Conservation (phyloP, 768 basidiomycete species). For the Sarcodon sp. region DNA sequence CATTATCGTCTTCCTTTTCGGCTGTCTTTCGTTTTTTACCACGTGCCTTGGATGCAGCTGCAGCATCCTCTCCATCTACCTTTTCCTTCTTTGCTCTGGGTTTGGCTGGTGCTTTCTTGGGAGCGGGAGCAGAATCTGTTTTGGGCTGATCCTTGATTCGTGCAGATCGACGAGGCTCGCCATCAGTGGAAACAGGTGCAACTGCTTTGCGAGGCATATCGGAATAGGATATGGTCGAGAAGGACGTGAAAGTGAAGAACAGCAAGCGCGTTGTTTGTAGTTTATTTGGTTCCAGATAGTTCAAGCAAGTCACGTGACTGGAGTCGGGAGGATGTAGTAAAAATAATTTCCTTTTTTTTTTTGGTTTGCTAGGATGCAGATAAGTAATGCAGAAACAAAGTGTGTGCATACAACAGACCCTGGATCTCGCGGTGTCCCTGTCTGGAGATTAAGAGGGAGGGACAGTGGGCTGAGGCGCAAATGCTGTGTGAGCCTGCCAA, state of each 20-base stretch:
- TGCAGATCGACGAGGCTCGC: slow-evolving; percentile 56
- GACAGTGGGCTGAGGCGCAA: too few relatives aligned
- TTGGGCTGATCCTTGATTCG: slow-evolving; percentile 68
- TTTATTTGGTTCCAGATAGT: too few relatives aligned
- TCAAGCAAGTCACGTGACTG: too few relatives aligned
- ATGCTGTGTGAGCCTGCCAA: too few relatives aligned
- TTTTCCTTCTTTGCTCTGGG: slow-evolving; percentile 38
- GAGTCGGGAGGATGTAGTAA: too few relatives aligned
- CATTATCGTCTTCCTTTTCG: slow-evolving; percentile 26
- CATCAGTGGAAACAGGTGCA: slow-evolving; percentile 24
- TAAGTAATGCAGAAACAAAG: too few relatives aligned
- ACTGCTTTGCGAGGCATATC: slow-evolving; percentile 7
- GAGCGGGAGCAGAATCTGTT: slow-evolving; percentile 21
- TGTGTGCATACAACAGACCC: too few relatives aligned
- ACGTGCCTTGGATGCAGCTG: slow-evolving; percentile 28
- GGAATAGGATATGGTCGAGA: background rate
- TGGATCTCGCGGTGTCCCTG: too few relatives aligned
- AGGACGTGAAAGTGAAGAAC: background rate
- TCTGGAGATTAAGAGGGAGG: too few relatives aligned
- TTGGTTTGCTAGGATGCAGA: too few relatives aligned
- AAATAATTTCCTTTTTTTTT: too few relatives aligned
- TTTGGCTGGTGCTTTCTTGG: slow-evolving; percentile 53
- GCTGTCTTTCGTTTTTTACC: slow-evolving; percentile 43
- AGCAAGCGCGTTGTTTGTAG: too few relatives aligned
- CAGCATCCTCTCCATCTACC: slow-evolving; percentile 24